These are phyloP conservation scores for Pseudogymnoascus sp. DNA, from an alignment of 2,329 filamentous ascomycete species.

Conservation along the genomic window DNA sequence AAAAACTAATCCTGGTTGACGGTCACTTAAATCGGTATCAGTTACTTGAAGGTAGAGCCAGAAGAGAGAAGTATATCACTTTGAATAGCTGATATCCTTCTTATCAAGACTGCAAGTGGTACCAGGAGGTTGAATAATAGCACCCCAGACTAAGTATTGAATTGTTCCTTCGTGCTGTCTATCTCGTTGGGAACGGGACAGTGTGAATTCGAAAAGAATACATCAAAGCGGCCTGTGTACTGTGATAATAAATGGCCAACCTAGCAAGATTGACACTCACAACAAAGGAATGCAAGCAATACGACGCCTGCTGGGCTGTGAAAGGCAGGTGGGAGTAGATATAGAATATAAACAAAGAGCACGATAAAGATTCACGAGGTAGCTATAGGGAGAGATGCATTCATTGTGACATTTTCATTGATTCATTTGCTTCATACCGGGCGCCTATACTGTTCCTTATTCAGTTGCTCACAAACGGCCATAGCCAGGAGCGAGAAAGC, in stretches of 20 bases:
- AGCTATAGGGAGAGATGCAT: not conserved
- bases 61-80: not conserved
- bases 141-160: not conserved
- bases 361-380: not conserved
- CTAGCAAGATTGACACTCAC: not conserved
- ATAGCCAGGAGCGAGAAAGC: not conserved
- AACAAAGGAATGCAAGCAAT: not conserved
- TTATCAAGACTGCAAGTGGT: not conserved
- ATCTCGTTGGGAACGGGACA: not conserved
- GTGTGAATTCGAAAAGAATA: not conserved
- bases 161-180: not conserved
- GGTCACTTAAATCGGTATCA: not conserved
- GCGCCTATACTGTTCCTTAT: not conserved
- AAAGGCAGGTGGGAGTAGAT: not conserved
- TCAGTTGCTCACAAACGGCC: constrained; percentile 1
- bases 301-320: not conserved
- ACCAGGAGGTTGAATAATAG: not conserved
- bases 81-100: not conserved
- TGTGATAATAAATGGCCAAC: not conserved
- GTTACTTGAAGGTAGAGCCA: not conserved
- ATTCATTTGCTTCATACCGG: not conserved
- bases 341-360: not conserved
- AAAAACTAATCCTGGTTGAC: not conserved
- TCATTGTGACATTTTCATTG: not conserved
- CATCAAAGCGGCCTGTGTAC: not conserved